Conservation (phyloP, 1,284 basidiomycete genomes). For the Fomitopsis betulina region DNA sequence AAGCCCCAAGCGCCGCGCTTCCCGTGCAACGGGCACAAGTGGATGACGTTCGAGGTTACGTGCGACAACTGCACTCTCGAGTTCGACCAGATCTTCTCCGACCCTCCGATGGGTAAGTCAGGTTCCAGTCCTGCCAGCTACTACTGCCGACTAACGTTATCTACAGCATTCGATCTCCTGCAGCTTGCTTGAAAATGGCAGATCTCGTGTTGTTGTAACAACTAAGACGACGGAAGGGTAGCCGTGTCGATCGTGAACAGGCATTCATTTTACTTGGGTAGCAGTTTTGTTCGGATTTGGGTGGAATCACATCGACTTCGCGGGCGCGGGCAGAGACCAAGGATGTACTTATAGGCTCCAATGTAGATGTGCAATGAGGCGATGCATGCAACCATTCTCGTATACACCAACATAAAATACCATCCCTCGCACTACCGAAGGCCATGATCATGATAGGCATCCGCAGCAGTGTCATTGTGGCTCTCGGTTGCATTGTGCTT, state of each 20-base stretch:
- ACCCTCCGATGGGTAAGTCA: background rate
- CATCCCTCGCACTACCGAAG: background rate
- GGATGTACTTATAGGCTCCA: no score
- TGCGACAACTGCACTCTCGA: conserved; percentile 6
- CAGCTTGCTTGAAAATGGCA: background rate
- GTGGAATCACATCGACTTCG: no score
- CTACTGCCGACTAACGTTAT: background rate
- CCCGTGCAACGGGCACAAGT: background rate
- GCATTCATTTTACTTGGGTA: no score
- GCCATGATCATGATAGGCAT: background rate
- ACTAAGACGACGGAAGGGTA: no score
- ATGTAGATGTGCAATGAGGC: no score
- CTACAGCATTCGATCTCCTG: conserved; percentile 1
- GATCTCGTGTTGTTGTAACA: no score
- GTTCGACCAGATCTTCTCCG: conserved; percentile 4
- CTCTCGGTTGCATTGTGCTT: background rate
- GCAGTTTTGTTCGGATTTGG: no score
- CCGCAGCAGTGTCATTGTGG: background rate
- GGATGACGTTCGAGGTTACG: conserved; percentile 3
- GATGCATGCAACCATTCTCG: no score
- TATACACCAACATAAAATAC: background rate
- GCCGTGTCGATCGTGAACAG: no score
- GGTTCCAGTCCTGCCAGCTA: background rate
- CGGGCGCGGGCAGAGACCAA: no score
- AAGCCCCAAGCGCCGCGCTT: conserved; percentile 3